Evolutionary conservation across 768 basidiomycete species (phyloP).

Genomic region (Psilocybe cubensis): DNA sequence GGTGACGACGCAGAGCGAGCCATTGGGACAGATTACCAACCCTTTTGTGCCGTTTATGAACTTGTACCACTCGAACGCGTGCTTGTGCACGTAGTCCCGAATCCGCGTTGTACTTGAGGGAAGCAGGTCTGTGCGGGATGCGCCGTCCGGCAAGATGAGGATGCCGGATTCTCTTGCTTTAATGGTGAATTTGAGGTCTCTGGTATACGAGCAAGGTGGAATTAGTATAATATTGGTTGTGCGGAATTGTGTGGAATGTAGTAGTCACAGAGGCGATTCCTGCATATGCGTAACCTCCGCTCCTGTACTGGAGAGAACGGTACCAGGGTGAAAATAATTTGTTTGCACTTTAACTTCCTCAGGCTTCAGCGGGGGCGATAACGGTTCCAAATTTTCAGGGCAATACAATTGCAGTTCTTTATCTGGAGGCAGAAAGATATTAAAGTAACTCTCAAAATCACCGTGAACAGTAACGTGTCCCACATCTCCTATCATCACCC

Average conservation of each 20-base stretch:
- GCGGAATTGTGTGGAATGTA: neutral
- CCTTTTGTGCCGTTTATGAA: neutral
- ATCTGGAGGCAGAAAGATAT: conserved; percentile 9
- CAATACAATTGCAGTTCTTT: neutral
- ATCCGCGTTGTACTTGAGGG: neutral
- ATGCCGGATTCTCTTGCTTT: conserved; percentile 13
- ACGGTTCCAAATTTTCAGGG: neutral
- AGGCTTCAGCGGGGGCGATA: neutral
- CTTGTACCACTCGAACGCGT: conserved; percentile 17
- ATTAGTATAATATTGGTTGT: neutral
- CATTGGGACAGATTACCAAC: neutral
- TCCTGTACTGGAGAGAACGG: neutral
- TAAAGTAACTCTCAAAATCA: conserved; percentile 16
- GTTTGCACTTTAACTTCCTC: neutral
- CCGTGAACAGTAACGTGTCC: conserved; percentile 9
- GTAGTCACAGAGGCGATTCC: conserved; percentile 7
- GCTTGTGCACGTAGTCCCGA: conserved; percentile 7
- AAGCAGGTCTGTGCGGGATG: conserved; percentile 12
- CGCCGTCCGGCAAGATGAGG: conserved; percentile 17
- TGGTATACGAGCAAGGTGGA: neutral
- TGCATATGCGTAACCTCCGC: neutral
- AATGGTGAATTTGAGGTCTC: conserved; percentile 5
- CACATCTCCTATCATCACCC: conserved; percentile 20
- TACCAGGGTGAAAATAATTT: neutral
- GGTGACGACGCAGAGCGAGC: conserved; percentile 9